Evolutionary conservation across 2,329 filamentous ascomycete genomes (phyloP).

Genomic region (Xylaria sp.): DNA sequence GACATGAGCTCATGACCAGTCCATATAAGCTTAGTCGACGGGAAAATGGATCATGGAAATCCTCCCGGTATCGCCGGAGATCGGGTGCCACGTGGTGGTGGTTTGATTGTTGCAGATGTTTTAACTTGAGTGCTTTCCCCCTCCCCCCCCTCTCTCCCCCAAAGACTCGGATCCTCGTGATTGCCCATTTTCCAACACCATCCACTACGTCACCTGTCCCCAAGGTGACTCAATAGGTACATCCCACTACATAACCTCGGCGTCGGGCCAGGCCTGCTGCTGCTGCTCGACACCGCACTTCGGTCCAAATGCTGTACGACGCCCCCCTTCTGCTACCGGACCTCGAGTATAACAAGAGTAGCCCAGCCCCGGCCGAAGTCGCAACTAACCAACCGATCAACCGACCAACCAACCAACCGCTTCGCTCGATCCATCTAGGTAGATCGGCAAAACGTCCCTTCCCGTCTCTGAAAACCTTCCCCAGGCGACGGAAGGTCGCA

Average conservation of each 20-base stretch:
- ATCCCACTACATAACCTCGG: too few relatives aligned
- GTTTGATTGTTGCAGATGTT: neutral
- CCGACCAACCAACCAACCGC: neutral
- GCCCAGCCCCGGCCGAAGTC: neutral
- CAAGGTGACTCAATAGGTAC: neutral
- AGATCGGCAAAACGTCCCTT: too few relatives aligned
- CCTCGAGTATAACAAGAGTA: neutral
- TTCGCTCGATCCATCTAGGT: too few relatives aligned
- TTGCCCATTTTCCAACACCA: too few relatives aligned
- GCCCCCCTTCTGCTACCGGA: too few relatives aligned
- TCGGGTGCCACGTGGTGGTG: neutral
- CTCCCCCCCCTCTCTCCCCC: neutral
- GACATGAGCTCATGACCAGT: neutral
- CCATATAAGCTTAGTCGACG: neutral
- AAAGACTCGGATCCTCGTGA: too few relatives aligned
- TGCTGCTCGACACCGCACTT: too few relatives aligned
- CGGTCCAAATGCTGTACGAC: slow-evolving; percentile 11
- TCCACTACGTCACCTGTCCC: too few relatives aligned
- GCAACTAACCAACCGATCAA: neutral
- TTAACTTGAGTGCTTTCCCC: neutral
- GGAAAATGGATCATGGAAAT: neutral
- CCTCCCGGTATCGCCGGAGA: neutral
- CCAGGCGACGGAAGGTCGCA: too few relatives aligned
- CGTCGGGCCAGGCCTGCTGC: too few relatives aligned
- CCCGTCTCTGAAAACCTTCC: too few relatives aligned